Evolutionary conservation across 306 rosid species (phyloP), one percentile per base, ranked within the genome.

Genomic region (Quercus ilex): DNA sequence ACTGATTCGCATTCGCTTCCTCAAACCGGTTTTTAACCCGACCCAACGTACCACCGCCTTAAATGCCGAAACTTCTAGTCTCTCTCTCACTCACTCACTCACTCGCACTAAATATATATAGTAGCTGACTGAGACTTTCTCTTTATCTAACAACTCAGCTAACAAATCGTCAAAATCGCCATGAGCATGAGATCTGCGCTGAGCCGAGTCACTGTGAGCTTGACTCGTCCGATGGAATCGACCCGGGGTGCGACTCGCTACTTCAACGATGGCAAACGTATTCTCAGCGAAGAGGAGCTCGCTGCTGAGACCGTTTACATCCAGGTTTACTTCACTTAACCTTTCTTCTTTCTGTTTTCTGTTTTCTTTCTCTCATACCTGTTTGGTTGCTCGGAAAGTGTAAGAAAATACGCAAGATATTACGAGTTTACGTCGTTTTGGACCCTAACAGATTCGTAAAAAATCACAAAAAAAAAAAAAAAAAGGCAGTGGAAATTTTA

Each of bases 241-340:
- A 68, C 75, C 75, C 85, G 95, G 3, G 88, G 91, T n/a, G 85
- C 90, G 51, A 49, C 83, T 77, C 97, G 97, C 53, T 89, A 79
- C 85, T 85, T 77, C 82, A 84, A 90, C 80, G 94, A 88, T 4
- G 77, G 69, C 73, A 92, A 81, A 75, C 83, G 79, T 53, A 2
- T 94, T 79, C 89, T 94, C 0, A 82, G 94, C 71, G 98, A 94
- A 75, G 98, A 94, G 74, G 98, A 94, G 71, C 92, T 85, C 20
- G 98, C 98, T 80, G 87, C 87, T 10, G 98, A 94, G 85, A 94
- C 83, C 83, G 87, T 94, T 83, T 94, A 92, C 87, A 90, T 94
- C 73, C 83, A 92, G 98, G 98, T 93, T 41, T 11, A 41, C 46
- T 8, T 41, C 46, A 8, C 76, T 18, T 49, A 12, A n/a, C 21